phyloP scores from a whole-genome alignment of 495 filamentous ascomycete genomes.

The Talaromyces proteolyticus region DNA sequence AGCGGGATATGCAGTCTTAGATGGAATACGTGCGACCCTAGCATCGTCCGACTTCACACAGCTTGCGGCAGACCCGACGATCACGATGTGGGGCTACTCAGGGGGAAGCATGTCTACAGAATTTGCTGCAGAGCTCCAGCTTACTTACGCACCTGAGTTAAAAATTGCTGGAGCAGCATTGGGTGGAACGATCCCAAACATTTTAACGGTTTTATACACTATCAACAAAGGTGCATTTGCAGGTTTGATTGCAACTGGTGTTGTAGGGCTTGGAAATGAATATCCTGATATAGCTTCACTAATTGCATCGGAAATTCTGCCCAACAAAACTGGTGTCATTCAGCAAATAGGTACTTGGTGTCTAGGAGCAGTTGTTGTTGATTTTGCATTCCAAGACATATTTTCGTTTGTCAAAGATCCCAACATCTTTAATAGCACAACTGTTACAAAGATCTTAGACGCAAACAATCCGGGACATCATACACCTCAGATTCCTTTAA shows the following conservation, averaged over 20 bases:
- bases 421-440: too few relatives aligned
- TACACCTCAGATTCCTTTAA: slow-evolving; percentile 27
- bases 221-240: slow-evolving; percentile 9
- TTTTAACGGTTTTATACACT: slow-evolving; percentile 15
- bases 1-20: slow-evolving; percentile 15
- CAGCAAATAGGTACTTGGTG: neutral
- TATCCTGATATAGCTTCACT: too few relatives aligned
- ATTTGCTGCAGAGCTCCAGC: slow-evolving; percentile 47
- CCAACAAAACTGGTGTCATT: neutral
- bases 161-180: slow-evolving; percentile 41
- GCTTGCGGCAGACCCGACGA: slow-evolving; percentile 7
- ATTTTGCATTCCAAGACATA: neutral
- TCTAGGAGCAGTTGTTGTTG: too few relatives aligned
- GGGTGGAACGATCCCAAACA: slow-evolving; percentile 37
- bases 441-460: too few relatives aligned
- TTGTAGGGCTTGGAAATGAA: slow-evolving; percentile 8
- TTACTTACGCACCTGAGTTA: slow-evolving; percentile 48
- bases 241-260: slow-evolving; percentile 9
- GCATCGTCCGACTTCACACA: neutral
- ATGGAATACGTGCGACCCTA: slow-evolving; percentile 12
- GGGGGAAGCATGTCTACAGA: slow-evolving; percentile 49
- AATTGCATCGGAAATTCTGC: slow-evolving; percentile 2
- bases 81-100: slow-evolving; percentile 52
- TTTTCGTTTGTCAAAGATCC: neutral
- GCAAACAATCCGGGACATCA: too few relatives aligned